A percentile compares a stretch with the other conserved stretches of the same genome.
Evolutionary conservation across 2,329 filamentous ascomycete genomes (phyloP).

Genomic region (Aspergillus pseudotamarii): DNA sequence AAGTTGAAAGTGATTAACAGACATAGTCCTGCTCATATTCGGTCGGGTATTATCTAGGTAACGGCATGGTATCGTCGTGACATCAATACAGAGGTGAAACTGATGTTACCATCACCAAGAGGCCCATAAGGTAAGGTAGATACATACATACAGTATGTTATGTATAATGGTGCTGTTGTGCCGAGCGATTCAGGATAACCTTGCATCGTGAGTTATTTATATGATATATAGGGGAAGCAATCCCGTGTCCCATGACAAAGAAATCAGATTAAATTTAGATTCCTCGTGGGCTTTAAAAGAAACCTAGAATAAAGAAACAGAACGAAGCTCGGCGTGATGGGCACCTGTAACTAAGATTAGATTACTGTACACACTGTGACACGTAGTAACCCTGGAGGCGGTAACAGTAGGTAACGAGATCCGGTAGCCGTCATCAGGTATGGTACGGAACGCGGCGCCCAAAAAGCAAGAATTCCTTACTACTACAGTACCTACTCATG

Average conservation of each 20-base stretch:
- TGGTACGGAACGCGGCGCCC: background rate
- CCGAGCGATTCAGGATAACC: background rate
- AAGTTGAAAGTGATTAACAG: too few relatives aligned
- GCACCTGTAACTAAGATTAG: background rate
- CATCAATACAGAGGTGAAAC: background rate
- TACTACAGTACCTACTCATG: constrained; percentile 11
- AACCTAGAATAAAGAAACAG: background rate
- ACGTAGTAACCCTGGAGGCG: background rate
- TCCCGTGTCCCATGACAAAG: background rate
- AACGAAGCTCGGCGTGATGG: background rate
- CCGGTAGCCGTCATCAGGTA: background rate
- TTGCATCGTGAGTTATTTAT: background rate
- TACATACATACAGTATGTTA: background rate
- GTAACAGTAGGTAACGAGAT: background rate
- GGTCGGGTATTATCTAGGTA: background rate
- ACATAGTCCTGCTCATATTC: background rate
- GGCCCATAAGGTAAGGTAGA: background rate
- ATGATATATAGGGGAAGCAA: background rate
- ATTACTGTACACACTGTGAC: background rate
- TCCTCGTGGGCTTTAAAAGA: background rate
- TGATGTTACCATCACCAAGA: background rate
- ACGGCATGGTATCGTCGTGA: background rate
- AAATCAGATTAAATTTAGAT: background rate
- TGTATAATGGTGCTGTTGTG: background rate
- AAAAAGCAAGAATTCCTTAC: background rate